Conservation (phyloP, 2,329 filamentous ascomycete species). For the Akanthomyces lecanii region DNA sequence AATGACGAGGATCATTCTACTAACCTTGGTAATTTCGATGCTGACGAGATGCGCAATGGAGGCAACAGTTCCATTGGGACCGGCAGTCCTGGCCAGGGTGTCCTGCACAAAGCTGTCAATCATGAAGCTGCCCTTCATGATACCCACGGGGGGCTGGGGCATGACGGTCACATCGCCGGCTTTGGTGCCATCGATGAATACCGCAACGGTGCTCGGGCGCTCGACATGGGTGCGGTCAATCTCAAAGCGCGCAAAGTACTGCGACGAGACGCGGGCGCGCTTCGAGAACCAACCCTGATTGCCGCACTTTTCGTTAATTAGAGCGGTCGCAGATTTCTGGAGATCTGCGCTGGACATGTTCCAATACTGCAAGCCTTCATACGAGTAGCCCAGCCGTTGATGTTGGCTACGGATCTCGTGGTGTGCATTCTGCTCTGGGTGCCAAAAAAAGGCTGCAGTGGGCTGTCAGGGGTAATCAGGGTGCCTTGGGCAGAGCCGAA, state of each 20-base stretch:
- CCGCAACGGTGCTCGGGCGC: constrained; percentile 19
- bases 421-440: constrained; percentile 32
- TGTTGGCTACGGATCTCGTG: constrained; percentile 21
- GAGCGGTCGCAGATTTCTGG: constrained; percentile 12
- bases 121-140: constrained; percentile 23
- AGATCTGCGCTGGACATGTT: constrained; percentile 18
- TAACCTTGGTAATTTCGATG: background rate
- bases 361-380: constrained; percentile 20
- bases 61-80: background rate
- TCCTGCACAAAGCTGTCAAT: constrained; percentile 59
- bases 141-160: constrained; percentile 17
- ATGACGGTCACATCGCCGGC: constrained; percentile 22
- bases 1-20: background rate
- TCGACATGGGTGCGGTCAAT: constrained; percentile 21
- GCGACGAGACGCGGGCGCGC: background rate
- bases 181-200: constrained; percentile 20
- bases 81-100: constrained; percentile 30
- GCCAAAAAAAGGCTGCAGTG: constrained; percentile 41
- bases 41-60: background rate
- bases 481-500: constrained; percentile 34
- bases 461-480: constrained; percentile 32
- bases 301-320: constrained; percentile 22
- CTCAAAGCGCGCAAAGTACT: constrained; percentile 20
- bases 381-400: constrained; percentile 23
- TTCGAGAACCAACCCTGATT: background rate